Base-by-base conservation (phyloP, 129 eudicot species). In the Centrapalus pauciflorus region DNA sequence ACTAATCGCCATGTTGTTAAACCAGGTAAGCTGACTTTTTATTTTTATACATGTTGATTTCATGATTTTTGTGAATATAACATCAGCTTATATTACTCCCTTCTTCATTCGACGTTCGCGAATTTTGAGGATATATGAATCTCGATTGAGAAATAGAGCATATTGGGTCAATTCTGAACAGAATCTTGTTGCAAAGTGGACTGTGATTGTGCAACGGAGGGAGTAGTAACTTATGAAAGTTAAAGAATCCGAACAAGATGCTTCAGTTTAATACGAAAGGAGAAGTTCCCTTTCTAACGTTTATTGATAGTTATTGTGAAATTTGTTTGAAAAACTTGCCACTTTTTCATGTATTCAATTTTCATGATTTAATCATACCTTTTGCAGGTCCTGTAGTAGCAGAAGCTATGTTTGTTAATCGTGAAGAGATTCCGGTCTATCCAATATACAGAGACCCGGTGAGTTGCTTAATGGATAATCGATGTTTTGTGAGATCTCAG, bases 1-100 rank as follows among this genome's bases (percentile, higher is more conserved):
- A 94, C 97, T 46, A 94, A 94, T 79, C 92, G 96, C 11, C 99
- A 94, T 66, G 99, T 94, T 25, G 99, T 94, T 19, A 94, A 94
- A 72, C 93, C 97, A 24, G 99, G 98, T 92, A 7, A 26, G 21
- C 23, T 10, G 12, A 48, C 17, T 27, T 29, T 7, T 24, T 34
- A 2, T 26, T 27, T 37, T 13, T 33, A 56, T n/a, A 29, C 14
- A 7, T 13, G 3, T 14, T 28, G 23, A 23, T 38, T 38, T 38
- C n/a, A n/a, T n/a, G n/a, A n/a, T n/a, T n/a, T n/a, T n/a, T n/a
- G n/a, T n/a, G n/a, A n/a, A n/a, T n/a, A n/a, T n/a, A n/a, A n/a
- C n/a, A n/a, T n/a, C n/a, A n/a, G n/a, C n/a, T n/a, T n/a, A n/a
- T n/a, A n/a, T n/a, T n/a, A n/a, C n/a, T n/a, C n/a, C n/a, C 64